Evolutionary conservation across 441 rosid genomes (phyloP).

Genomic region (Breynia disticha): DNA sequence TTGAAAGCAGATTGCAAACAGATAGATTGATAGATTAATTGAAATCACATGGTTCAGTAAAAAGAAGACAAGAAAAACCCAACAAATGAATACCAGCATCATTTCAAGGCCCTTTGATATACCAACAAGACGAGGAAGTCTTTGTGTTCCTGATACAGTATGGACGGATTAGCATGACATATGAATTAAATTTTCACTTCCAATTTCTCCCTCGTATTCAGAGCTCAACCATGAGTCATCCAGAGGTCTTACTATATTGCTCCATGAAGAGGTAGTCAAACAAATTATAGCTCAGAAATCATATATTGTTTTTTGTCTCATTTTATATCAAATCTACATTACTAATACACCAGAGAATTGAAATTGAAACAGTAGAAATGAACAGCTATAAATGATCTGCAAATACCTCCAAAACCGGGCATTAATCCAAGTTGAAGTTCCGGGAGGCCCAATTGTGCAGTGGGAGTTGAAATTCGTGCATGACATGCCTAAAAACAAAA

Average conservation of each 20-base stretch:
- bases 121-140: slow-evolving; percentile 99
- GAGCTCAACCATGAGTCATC: no score
- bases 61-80: slow-evolving; percentile 13
- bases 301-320: background rate
- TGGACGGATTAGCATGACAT: slow-evolving; percentile 13
- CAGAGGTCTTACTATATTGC: no score
- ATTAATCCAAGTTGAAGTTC: slow-evolving; percentile 93
- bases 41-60: background rate
- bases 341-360: background rate
- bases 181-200: no score
- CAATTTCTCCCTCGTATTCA: no score
- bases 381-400: background rate
- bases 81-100: slow-evolving; percentile 67
- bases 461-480: slow-evolving; percentile 79
- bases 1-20: slow-evolving; percentile 1
- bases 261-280: no score
- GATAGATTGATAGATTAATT: slow-evolving; percentile 6
- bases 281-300: no score
- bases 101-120: slow-evolving; percentile 81
- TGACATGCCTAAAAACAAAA: slow-evolving; percentile 91
- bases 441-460: slow-evolving; percentile 81
- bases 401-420: slow-evolving; percentile 91
- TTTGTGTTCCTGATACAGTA: slow-evolving; percentile 76
- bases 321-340: background rate
- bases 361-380: background rate